Conservation (phyloP, 2,329 filamentous ascomycete species). For the Trichoderma semiorbis region DNA sequence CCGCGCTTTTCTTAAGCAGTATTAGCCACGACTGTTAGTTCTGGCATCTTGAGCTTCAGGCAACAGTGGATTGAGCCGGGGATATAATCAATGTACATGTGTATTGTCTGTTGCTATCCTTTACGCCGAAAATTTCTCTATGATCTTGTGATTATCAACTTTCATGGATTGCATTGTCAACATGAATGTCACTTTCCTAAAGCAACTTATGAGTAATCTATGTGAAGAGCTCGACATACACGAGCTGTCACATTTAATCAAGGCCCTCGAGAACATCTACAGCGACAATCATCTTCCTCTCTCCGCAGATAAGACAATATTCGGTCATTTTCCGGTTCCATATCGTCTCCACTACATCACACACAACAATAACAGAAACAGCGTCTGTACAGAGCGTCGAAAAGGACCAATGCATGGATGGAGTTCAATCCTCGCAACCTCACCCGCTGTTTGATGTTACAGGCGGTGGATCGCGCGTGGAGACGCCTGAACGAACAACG, state of each 20-base stretch:
- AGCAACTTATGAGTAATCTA: neutral
- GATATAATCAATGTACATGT: neutral
- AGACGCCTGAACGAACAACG: slow-evolving; percentile 2
- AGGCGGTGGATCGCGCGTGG: neutral
- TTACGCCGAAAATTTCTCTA: too few relatives aligned
- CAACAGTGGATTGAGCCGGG: neutral
- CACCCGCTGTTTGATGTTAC: neutral
- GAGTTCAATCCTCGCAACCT: neutral
- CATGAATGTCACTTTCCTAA: neutral
- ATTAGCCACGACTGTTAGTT: neutral
- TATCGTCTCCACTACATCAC: neutral
- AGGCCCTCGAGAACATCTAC: neutral
- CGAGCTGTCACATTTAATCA: too few relatives aligned
- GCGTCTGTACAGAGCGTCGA: neutral
- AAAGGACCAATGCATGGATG: neutral
- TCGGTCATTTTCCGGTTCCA: neutral
- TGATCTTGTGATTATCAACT: too few relatives aligned
- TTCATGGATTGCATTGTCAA: too few relatives aligned
- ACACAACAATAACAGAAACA: neutral
- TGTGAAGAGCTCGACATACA: neutral
- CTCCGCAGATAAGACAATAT: neutral
- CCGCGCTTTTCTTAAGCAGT: neutral
- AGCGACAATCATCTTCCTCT: neutral
- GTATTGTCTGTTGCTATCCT: too few relatives aligned
- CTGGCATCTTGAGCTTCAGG: neutral